Evolutionary conservation across 768 basidiomycete genomes (phyloP).

Genomic region (Suillus alpinus): DNA sequence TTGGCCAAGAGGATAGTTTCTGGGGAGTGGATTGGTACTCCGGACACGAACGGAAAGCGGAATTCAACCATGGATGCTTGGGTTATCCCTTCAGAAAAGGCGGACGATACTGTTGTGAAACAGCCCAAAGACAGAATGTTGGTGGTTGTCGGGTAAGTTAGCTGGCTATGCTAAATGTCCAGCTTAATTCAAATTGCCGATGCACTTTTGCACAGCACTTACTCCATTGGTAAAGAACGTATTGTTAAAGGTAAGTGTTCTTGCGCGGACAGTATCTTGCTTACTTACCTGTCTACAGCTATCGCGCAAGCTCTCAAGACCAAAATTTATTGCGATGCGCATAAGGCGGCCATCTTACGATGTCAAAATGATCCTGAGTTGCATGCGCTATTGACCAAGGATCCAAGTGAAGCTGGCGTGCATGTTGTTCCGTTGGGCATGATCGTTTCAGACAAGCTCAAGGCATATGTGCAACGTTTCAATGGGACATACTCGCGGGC

Average conservation of each 20-base stretch:
- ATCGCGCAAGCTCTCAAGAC: conserved; percentile 78
- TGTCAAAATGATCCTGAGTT: conserved; percentile 86
- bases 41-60: conserved; percentile 19
- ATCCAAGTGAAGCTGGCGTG: conserved; percentile 75
- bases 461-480: conserved; percentile 72
- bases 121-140: conserved; percentile 41
- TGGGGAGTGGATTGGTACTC: conserved; percentile 34
- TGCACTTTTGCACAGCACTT: conserved; percentile 58
- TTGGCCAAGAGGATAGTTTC: conserved; percentile 59
- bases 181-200: background rate
- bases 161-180: conserved; percentile 11
- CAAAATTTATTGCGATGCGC: conserved; percentile 86
- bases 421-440: conserved; percentile 81
- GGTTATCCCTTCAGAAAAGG: conserved; percentile 34
- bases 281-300: conserved; percentile 40
- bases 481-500: conserved; percentile 67
- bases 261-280: background rate
- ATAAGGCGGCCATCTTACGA: conserved; percentile 78
- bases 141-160: conserved; percentile 69
- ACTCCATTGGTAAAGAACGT: conserved; percentile 96
- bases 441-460: conserved; percentile 75
- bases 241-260: conserved; percentile 79
- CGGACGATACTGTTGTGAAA: conserved; percentile 32
- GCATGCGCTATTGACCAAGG: conserved; percentile 67
- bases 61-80: conserved; percentile 50